phyloP scores from a whole-genome alignment of 2,329 filamentous ascomycete genomes.

The Stachybotrys chartarum region DNA sequence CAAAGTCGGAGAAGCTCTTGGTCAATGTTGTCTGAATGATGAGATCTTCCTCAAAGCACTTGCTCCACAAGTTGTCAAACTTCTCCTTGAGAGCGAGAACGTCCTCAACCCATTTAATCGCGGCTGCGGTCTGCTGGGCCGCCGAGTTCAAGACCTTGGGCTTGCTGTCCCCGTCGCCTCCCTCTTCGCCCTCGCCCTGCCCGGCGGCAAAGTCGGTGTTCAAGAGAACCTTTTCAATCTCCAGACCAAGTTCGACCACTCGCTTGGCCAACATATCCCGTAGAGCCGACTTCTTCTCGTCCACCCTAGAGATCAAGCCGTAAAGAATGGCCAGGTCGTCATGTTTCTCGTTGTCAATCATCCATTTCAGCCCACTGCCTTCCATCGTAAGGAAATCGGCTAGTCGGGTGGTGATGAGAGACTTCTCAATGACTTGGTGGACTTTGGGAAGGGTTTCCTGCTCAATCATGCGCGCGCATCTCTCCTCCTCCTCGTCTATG shows the following conservation, averaged over 20 bases:
- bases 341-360: conserved; percentile 84
- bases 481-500: conserved; percentile 71
- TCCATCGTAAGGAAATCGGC: conserved; percentile 79
- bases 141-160: conserved; percentile 34
- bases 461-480: conserved; percentile 78
- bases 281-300: conserved; percentile 63
- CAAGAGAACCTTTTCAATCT: conserved; percentile 66
- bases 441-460: conserved; percentile 66
- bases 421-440: conserved; percentile 67
- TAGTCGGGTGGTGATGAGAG: conserved; percentile 72
- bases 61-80: conserved; percentile 72
- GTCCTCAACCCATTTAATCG: conserved; percentile 93
- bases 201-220: conserved; percentile 45
- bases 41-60: conserved; percentile 69
- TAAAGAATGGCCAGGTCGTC: conserved; percentile 79
- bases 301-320: conserved; percentile 69
- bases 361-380: conserved; percentile 72
- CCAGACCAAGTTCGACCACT: conserved; percentile 70
- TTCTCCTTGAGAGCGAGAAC: conserved; percentile 80
- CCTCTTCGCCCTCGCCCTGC: conserved; percentile 37
- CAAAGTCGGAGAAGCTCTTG: conserved; percentile 84
- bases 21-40: conserved; percentile 75
- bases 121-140: conserved; percentile 77
- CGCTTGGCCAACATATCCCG: conserved; percentile 65
- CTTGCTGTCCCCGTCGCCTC: conserved; percentile 30